Percentiles rank a stretch among this genome's conserved stretches.
phyloP scores from a whole-genome alignment of 2,329 filamentous ascomycete genomes.

The Talaromyces albobiverticillius region DNA sequence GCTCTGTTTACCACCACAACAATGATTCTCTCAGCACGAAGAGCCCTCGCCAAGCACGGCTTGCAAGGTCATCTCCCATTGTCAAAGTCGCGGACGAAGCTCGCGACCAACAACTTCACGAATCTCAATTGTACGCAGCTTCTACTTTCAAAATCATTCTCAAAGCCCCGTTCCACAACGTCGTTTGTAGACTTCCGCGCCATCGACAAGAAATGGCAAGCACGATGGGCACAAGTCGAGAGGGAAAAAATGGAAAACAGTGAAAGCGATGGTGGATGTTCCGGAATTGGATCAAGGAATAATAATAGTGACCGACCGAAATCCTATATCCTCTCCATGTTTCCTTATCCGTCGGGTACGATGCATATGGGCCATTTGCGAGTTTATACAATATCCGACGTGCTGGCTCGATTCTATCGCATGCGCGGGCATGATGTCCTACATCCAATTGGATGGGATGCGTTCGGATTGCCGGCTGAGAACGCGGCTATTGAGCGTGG shows the following conservation, averaged over 20 bases:
- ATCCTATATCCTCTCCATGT: conserved; percentile 82
- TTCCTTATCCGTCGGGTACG: conserved; percentile 84
- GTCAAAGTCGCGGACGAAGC: no score
- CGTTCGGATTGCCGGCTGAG: conserved; percentile 85
- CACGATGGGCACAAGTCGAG: conserved; percentile 41
- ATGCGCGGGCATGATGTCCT: conserved; percentile 74
- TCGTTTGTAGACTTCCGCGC: conserved; percentile 42
- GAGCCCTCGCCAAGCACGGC: neutral
- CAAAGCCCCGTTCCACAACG: conserved; percentile 20
- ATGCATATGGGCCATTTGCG: conserved; percentile 84
- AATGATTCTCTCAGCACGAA: conserved; percentile 1
- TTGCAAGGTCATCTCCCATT: neutral
- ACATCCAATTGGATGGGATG: conserved; percentile 93
- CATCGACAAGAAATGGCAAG: conserved; percentile 56
- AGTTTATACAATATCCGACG: conserved; percentile 88
- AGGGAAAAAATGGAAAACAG: conserved; percentile 1
- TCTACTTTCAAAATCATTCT: conserved; percentile 19
- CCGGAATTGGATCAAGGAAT: conserved; percentile 4
- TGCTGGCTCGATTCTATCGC: conserved; percentile 70
- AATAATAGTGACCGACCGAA: conserved; percentile 32
- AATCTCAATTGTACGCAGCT: neutral
- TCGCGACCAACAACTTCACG: no score
- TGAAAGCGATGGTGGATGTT: neutral
- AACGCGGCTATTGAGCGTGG: conserved; percentile 85
- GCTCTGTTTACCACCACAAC: neutral